Percentiles rank a stretch among this genome's conserved stretches.
phyloP scores from a whole-genome alignment of 345 rosid genomes.

The Aquilaria malaccensis region DNA sequence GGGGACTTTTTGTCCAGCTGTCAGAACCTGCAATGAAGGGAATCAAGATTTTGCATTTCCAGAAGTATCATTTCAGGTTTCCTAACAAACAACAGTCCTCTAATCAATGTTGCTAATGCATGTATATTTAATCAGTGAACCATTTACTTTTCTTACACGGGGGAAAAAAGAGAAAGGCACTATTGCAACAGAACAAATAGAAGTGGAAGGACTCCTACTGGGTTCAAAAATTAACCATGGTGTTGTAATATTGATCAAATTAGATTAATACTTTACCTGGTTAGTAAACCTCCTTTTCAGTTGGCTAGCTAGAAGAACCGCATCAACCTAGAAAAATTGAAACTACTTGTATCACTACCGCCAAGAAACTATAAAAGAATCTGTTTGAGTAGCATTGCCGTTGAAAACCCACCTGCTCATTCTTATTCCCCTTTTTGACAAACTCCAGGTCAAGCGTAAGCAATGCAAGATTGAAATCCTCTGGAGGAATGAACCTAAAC shows the following conservation, averaged over 20 bases:
- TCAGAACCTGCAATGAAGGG: slow-evolving; percentile 61
- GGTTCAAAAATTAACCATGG: no score
- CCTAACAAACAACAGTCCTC: background rate
- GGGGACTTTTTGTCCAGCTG: slow-evolving; percentile 75
- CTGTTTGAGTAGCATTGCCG: background rate
- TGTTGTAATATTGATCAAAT: no score
- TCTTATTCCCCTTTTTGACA: slow-evolving; percentile 85
- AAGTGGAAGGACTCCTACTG: no score
- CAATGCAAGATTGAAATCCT: slow-evolving; percentile 64
- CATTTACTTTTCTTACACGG: background rate
- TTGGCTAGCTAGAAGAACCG: slow-evolving; percentile 67
- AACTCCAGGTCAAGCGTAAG: slow-evolving; percentile 84
- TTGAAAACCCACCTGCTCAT: slow-evolving; percentile 53
- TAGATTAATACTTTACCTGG: slow-evolving; percentile 42
- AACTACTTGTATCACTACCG: slow-evolving; percentile 1
- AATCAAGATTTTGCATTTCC: slow-evolving; percentile 1
- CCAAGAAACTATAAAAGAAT: slow-evolving; percentile 3
- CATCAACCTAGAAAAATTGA: slow-evolving; percentile 62
- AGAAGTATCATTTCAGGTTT: background rate
- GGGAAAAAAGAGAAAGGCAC: no score
- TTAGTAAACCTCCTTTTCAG: slow-evolving; percentile 67
- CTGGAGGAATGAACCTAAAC: slow-evolving; percentile 73
- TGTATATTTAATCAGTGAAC: background rate
- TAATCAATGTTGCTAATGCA: background rate
- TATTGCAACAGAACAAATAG: no score